These are phyloP conservation scores for Suhomyces sp. DNA, from an alignment of 805 yeast species.

Conservation along the genomic window DNA sequence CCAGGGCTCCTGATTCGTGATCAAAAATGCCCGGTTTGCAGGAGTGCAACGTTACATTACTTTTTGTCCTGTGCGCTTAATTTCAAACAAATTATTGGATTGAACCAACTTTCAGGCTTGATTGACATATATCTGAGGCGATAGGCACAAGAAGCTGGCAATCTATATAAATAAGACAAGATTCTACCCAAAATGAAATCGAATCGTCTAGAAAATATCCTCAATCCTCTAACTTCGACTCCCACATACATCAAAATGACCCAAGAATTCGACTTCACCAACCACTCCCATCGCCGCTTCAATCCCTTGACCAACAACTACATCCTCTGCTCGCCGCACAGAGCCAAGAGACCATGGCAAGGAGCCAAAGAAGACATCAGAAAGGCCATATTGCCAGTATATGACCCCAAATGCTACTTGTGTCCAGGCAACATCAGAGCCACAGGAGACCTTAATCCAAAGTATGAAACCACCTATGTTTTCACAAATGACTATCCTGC, in stretches of 20 bases:
- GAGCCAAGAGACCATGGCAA: slow-evolving; percentile 79
- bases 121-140: background rate
- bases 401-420: slow-evolving; percentile 64
- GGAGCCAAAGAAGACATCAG: slow-evolving; percentile 60
- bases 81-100: background rate
- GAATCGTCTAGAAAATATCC: slow-evolving; percentile 16
- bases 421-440: slow-evolving; percentile 73
- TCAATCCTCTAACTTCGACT: slow-evolving; percentile 20
- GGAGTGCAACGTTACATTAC: background rate
- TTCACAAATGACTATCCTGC: slow-evolving; percentile 73
- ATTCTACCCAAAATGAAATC: slow-evolving; percentile 1
- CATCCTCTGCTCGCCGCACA: slow-evolving; percentile 72
- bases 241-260: slow-evolving; percentile 6
- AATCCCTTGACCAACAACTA: slow-evolving; percentile 68
- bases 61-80: background rate
- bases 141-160: background rate
- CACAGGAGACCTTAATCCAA: slow-evolving; percentile 56
- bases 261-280: slow-evolving; percentile 44
- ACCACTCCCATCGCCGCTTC: slow-evolving; percentile 64
- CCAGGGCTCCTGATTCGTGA: background rate
- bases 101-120: background rate
- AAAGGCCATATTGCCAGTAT: slow-evolving; percentile 45
- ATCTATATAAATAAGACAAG: background rate
- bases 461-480: slow-evolving; percentile 54
- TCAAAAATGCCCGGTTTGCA: background rate